phyloP scores from a whole-genome alignment of 2,329 filamentous ascomycete species.

The Keithomyces neogunnii region DNA sequence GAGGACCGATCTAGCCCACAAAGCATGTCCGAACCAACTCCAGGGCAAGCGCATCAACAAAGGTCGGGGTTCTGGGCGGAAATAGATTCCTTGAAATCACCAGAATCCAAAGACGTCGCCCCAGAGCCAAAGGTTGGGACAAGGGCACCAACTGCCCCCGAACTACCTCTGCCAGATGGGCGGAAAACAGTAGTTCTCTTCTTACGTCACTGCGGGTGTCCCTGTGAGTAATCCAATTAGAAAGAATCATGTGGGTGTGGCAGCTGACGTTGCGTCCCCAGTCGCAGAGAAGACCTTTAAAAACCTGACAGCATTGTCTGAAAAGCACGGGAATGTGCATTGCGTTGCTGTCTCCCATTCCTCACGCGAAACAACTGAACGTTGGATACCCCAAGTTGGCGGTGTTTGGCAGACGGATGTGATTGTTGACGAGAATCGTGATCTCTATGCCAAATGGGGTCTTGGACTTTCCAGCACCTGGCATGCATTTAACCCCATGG shows the following conservation, averaged over 20 bases:
- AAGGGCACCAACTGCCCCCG: slow-evolving; percentile 44
- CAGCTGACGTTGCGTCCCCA: slow-evolving; percentile 19
- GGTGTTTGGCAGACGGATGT: slow-evolving; percentile 50
- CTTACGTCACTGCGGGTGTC: slow-evolving; percentile 65
- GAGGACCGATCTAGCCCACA: neutral
- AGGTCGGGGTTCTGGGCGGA: slow-evolving; percentile 25
- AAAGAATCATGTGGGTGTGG: neutral
- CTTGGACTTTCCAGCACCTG: slow-evolving; percentile 51
- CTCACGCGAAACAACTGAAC: slow-evolving; percentile 40
- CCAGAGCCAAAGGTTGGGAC: slow-evolving; percentile 43
- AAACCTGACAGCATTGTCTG: slow-evolving; percentile 42
- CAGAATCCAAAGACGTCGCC: slow-evolving; percentile 32
- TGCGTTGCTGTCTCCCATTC: slow-evolving; percentile 59
- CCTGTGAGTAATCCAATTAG: slow-evolving; percentile 41
- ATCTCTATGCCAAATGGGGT: slow-evolving; percentile 58
- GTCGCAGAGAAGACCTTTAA: slow-evolving; percentile 62
- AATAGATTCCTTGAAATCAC: slow-evolving; percentile 32
- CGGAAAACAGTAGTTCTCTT: slow-evolving; percentile 58
- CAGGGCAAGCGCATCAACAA: neutral
- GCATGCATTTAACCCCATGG: slow-evolving; percentile 52
- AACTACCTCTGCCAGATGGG: slow-evolving; percentile 42
- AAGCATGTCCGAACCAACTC: slow-evolving; percentile 3
- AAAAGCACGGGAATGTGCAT: slow-evolving; percentile 37
- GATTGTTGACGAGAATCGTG: slow-evolving; percentile 50
- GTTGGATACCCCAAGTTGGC: slow-evolving; percentile 47